phyloP scores from a whole-genome alignment of 2,329 filamentous ascomycete genomes.

The Monilinia fructigena region DNA sequence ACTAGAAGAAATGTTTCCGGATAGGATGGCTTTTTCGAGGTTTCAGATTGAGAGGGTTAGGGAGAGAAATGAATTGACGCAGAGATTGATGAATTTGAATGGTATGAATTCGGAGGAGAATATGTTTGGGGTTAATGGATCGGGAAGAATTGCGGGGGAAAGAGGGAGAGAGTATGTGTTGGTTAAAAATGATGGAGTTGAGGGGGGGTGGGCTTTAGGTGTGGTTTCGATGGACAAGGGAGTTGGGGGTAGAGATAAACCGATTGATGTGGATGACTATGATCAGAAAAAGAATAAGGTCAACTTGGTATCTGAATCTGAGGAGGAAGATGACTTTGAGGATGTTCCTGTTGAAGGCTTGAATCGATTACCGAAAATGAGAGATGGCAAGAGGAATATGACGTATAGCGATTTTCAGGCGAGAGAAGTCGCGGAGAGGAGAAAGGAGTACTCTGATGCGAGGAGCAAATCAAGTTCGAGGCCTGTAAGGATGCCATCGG shows the following conservation, averaged over 20 bases:
- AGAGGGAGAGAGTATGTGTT: constrained; percentile 91
- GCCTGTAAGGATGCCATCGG: constrained; percentile 25
- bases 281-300: constrained; percentile 54
- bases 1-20: constrained; percentile 92
- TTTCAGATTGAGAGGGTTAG: constrained; percentile 95
- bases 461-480: constrained; percentile 23
- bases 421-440: constrained; percentile 35
- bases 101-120: constrained; percentile 80
- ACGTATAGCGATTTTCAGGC: constrained; percentile 35
- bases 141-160: constrained; percentile 74
- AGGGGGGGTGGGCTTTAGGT: constrained; percentile 93
- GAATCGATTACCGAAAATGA: constrained; percentile 39
- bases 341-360: constrained; percentile 42
- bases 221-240: constrained; percentile 86
- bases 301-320: constrained; percentile 55
- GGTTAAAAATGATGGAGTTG: constrained; percentile 91
- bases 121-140: constrained; percentile 57
- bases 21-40: constrained; percentile 93
- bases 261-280: constrained; percentile 83
- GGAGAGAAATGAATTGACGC: constrained; percentile 91
- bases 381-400: constrained; percentile 27
- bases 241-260: constrained; percentile 75
- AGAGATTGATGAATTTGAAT: constrained; percentile 89
- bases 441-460: constrained; percentile 29
- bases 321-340: constrained; percentile 58